Base-by-base conservation (phyloP, 2,329 filamentous ascomycete species). In the Colletotrichum sp. region DNA sequence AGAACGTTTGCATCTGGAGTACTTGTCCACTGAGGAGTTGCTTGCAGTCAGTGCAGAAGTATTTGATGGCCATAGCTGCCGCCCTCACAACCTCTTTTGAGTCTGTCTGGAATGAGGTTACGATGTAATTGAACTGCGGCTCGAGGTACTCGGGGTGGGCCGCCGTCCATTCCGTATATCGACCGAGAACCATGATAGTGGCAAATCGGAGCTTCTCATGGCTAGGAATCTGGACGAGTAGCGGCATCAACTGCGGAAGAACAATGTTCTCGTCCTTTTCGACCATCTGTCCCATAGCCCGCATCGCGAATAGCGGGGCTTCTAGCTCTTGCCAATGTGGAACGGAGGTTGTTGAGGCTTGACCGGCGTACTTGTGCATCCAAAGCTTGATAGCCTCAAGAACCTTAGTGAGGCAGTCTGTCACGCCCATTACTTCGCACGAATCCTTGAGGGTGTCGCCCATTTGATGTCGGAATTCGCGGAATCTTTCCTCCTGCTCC, bases 141-240 rank as follows among this genome's bases (percentile, higher is more conserved):
- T 98, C 94, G 11, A 99, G 88, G 59, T 96, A 98, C 72, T 98
- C 95, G 0, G 96, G 95, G 80, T 99, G 97, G 62, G 95, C 92
- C 7, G 97, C 92, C 1, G 97, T 99, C 97, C 97, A 99, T 83
- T 98, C 96, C 0, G 97, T 99, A 81, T 99, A 99, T 75, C 97
- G 91, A 47, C 95, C 97, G 27, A 99, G 90, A 5, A 97, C 96
- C 95, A 99, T 98, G 80, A 98, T 98, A 8, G 96, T 96, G 76
- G 98, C 96, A 84, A 99, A 99, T 9, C 96, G 95, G n/a, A 99
- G 90, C 86, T 98, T 99, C 84, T 98, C 95, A 79, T 99, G 97
- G 80, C 94, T 93, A 0, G 97, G 97, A 74, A 99, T 98, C 81
- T 97, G 94, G 13, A 98, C 95, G 76, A 99, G 92, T 70, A 99